These are phyloP conservation scores for Venturia carpophila DNA, from an alignment of 2,329 filamentous ascomycete species.

Conservation along the genomic window DNA sequence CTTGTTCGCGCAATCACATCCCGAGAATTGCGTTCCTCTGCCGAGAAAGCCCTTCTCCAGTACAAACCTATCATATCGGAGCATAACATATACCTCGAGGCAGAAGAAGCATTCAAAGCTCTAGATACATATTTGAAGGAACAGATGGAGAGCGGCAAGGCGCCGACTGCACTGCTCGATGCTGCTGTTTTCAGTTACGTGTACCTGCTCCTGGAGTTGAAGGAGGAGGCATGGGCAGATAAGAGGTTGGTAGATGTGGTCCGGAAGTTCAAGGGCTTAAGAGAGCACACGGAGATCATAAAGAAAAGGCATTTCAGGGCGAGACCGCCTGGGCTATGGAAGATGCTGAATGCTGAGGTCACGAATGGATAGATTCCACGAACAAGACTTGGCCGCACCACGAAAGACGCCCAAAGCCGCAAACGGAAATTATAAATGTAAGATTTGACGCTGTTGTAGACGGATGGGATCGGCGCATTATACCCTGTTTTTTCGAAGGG, in stretches of 20 bases:
- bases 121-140: constrained; percentile 50
- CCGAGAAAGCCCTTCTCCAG: constrained; percentile 65
- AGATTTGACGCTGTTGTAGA: background rate
- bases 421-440: constrained; percentile 51
- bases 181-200: constrained; percentile 87
- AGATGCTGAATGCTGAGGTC: constrained; percentile 1
- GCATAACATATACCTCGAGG: constrained; percentile 51
- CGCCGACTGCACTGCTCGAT: constrained; percentile 67
- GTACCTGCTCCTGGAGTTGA: constrained; percentile 63
- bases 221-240: constrained; percentile 50
- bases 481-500: background rate
- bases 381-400: no score
- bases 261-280: constrained; percentile 51
- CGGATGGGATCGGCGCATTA: background rate
- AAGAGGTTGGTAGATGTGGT: constrained; percentile 52
- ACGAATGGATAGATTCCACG: background rate
- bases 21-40: constrained; percentile 62
- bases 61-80: constrained; percentile 50
- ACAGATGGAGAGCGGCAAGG: constrained; percentile 54
- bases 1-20: constrained; percentile 57
- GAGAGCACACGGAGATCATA: constrained; percentile 56
- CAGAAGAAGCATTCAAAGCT: constrained; percentile 54
- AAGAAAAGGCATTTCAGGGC: constrained; percentile 42
- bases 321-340: constrained; percentile 12
- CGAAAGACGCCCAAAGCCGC: constrained; percentile 26